phyloP scores from a whole-genome alignment of 768 basidiomycete species.

The Plicaturopsis crispa region DNA sequence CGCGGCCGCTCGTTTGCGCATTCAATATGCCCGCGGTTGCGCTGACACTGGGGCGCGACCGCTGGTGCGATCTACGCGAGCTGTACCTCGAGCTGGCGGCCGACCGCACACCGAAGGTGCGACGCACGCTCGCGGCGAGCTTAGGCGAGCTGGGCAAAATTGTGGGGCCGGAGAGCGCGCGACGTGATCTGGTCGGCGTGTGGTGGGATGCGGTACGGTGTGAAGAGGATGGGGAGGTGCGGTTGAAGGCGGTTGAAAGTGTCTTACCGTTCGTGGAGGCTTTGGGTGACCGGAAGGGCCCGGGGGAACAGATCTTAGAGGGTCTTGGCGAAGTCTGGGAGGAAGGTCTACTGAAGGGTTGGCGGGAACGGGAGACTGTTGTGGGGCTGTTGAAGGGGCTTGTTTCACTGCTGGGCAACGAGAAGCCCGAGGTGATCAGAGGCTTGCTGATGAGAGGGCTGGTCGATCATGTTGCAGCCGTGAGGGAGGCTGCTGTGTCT shows the following conservation, averaged over 20 bases:
- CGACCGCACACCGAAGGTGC: conserved; percentile 56
- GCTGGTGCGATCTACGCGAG: conserved; percentile 70
- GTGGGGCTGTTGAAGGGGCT: conserved; percentile 49
- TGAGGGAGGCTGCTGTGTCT: conserved; percentile 67
- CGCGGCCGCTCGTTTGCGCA: conserved; percentile 71
- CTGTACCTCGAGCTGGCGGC: conserved; percentile 60
- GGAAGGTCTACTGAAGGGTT: conserved; percentile 49
- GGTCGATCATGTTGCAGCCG: conserved; percentile 75
- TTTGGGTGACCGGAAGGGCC: conserved; percentile 41
- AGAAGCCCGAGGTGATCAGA: conserved; percentile 39
- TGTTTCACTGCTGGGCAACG: conserved; percentile 28
- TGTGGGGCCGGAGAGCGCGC: conserved; percentile 63
- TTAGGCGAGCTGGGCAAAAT: conserved; percentile 86
- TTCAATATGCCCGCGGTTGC: conserved; percentile 92
- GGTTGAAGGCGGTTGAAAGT: conserved; percentile 64
- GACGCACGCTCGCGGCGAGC: conserved; percentile 78
- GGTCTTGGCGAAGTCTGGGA: conserved; percentile 50
- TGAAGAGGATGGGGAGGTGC: conserved; percentile 59
- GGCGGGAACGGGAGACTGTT: conserved; percentile 77
- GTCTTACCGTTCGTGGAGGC: conserved; percentile 48
- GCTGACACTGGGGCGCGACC: conserved; percentile 64
- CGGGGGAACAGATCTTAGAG: conserved; percentile 35
- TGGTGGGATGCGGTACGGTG: conserved; percentile 55
- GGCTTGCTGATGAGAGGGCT: conserved; percentile 54
- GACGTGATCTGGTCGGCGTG: conserved; percentile 60